Evolutionary conservation across 169 alveolate species (phyloP).

Genomic region (Eimeria tenella): DNA sequence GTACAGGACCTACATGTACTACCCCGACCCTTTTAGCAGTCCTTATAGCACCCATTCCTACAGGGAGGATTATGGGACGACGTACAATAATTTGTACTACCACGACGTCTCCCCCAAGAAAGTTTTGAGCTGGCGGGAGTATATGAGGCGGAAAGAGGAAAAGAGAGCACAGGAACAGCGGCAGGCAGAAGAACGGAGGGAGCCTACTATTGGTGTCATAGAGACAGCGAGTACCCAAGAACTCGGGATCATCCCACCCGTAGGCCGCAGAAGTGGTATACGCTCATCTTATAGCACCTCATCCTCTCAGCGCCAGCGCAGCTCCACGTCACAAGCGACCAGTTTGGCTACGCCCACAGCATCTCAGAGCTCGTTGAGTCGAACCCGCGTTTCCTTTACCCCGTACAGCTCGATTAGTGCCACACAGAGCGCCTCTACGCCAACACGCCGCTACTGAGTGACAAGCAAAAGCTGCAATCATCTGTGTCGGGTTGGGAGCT

Average conservation of each 20-base stretch:
- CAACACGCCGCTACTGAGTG: not conserved
- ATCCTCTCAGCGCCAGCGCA: not conserved
- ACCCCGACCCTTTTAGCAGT: slow-evolving; percentile 45
- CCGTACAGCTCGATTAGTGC: slow-evolving; percentile 8
- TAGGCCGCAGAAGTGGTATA: not conserved
- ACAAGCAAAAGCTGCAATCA: too few relatives aligned
- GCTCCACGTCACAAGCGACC: not conserved
- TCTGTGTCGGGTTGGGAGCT: too few relatives aligned
- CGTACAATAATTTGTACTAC: not conserved
- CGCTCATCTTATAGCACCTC: not conserved
- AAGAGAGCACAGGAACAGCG: slow-evolving; percentile 7
- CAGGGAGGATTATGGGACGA: slow-evolving; percentile 29
- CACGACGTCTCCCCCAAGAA: not conserved
- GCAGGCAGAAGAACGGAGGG: not conserved
- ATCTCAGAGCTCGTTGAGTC: not conserved
- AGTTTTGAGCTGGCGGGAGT: slow-evolving; percentile 8
- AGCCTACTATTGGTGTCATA: not conserved
- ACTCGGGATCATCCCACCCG: not conserved
- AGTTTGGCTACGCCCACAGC: not conserved
- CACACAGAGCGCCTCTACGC: not conserved
- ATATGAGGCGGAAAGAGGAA: slow-evolving; percentile 23
- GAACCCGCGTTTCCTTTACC: slow-evolving; percentile 4
- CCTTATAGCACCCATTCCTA: slow-evolving; percentile 49
- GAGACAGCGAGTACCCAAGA: not conserved
- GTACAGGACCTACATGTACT: slow-evolving; percentile 50